Base-by-base conservation (phyloP, 2,329 filamentous ascomycete genomes). In the Aureobasidium sp. region DNA sequence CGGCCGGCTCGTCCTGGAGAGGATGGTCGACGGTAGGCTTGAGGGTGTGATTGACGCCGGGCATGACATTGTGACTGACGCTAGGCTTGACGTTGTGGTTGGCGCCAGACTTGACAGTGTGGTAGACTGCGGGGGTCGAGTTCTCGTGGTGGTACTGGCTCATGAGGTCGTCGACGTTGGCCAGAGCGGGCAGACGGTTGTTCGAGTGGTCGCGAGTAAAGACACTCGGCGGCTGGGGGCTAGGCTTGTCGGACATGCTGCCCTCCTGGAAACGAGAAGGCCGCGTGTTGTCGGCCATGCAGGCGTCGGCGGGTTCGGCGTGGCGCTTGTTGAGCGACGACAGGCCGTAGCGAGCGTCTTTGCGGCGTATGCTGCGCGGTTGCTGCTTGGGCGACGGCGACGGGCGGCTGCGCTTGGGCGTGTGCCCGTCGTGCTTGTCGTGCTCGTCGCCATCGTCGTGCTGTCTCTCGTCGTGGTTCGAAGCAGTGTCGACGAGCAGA, bases 201-300 rank as follows among this genome's bases (percentile, higher is more conserved):
- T 43, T 47, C 19, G 43, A 47, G 23, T 51, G 33, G 50, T 71
- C 64, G 31, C 75, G 84, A 43, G 88, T 78, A 71, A 88, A 91
- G 42, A 84, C 79, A 46, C 81, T 79, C 0, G 89, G 89, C 29
- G 90, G 90, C 62, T 79, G 82, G 61, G 84, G 81, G 68, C 88
- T 92, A 33, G 83, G 78, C 65, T 88, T 85, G 73, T 95, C 89
- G 69, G 86, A 90, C 89, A 96, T 93, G 68, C 87, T 93, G 42
- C 88, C 91, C 74, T 96, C 91, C 38, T 82, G 73, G 65, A 87
- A 87, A 59, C 75, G 86, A 68, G 81, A 95, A 78, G 74, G 84
- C 70, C 76, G 83, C 10, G 63, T 62, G 29, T 67, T 66, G 43
- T 65, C 57, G 4, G 19, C 1, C 5, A 31, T 4, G 17, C 13